Evolutionary conservation across 192 early-diverging fungal species (phyloP).

Genomic region (Podila epigama): DNA sequence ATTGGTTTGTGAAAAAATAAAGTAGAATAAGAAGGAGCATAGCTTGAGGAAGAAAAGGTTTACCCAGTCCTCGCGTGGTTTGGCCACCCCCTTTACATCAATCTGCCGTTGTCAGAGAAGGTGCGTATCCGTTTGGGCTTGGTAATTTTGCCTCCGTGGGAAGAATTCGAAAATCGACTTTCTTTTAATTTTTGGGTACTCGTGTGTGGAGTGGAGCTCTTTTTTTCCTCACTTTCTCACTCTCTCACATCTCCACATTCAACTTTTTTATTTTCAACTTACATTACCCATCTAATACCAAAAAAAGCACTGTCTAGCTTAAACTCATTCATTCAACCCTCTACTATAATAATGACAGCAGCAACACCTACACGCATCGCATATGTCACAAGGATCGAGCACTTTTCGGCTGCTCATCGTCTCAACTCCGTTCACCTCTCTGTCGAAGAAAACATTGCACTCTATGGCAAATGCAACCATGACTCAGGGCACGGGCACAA

Average conservation of each 20-base stretch:
- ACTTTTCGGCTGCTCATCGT: constrained; percentile 91
- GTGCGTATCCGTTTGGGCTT: not conserved
- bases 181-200: not conserved
- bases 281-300: not conserved
- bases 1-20: too few relatives aligned
- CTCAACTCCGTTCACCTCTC: constrained; percentile 79
- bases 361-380: constrained; percentile 53
- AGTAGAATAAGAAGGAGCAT: too few relatives aligned
- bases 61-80: too few relatives aligned
- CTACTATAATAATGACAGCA: constrained; percentile 24
- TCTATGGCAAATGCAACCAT: constrained; percentile 93
- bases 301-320: not conserved
- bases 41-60: too few relatives aligned
- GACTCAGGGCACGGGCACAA: constrained; percentile 91
- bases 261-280: not conserved
- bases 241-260: not conserved
- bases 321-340: too few relatives aligned
- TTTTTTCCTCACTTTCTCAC: not conserved
- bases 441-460: constrained; percentile 71
- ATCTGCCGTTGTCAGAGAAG: too few relatives aligned
- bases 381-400: constrained; percentile 78
- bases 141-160: not conserved
- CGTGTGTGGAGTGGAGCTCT: too few relatives aligned
- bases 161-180: too few relatives aligned
- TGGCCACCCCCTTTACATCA: too few relatives aligned